Evolutionary conservation across 148 eudicot species (phyloP), one percentile per base, ranked within the genome.

Genomic region (Suaeda aralocaspica): DNA sequence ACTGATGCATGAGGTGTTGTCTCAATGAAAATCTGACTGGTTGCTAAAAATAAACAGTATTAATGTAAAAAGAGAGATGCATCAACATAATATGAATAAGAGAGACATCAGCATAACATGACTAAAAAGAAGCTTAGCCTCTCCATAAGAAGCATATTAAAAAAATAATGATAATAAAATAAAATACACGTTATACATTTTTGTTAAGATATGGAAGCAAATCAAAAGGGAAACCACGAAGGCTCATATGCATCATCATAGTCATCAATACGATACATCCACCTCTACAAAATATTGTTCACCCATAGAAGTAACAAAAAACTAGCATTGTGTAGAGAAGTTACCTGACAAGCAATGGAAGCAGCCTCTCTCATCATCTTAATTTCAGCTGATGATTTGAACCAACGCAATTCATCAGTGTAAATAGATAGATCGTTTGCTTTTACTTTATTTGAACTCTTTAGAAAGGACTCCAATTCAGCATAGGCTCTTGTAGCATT

Each of bases 271-370:
- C 29, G n/a, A 6, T 33, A 67, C 5, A 15, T 4, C 14, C 48
- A 25, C 41, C 16, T 28, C 44, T 21, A 65, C 26, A 44, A 66
- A 65, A 8, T 15, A 44, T 16, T 9, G 5, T 33, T 74, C 59
- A 36, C 30, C 18, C 29, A 14, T 19, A 25, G 11, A 26, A 22
- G 57, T 33, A 12, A 1, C 61, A 45, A 29, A 67, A 36, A 36
- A 36, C 8, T 36, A 39, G 22, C 49, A 41, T 51, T 4, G 29
- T n/a, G 36, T 50, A 49, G 49, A 42, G 70, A 68, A 21, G 67
- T 63, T 78, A 90, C 98, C 94, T 90, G 98, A 73, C 85, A 81
- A 81, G 79, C 93, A 74, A 90, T 85, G 51, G 98, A 83, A 72
- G 92, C 93, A 69, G 98, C 75, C 58, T 86, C 84, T 77, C 89